A percentile compares a stretch with the other conserved stretches of the same genome.
These are phyloP conservation scores for Lentinula sp. DNA, from an alignment of 768 basidiomycete genomes.

Conservation along the genomic window DNA sequence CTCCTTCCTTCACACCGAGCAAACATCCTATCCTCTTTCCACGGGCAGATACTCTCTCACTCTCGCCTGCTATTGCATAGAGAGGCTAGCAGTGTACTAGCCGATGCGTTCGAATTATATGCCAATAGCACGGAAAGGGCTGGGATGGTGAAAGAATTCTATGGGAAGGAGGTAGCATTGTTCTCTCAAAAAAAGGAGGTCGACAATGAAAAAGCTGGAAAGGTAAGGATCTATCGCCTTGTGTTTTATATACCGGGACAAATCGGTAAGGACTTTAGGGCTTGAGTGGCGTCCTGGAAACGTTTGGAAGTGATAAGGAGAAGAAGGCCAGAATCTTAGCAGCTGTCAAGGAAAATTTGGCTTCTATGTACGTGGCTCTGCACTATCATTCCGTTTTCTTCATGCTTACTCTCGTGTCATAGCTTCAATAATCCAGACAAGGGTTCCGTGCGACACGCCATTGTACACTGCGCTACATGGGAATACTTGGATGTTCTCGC, in stretches of 20 bases:
- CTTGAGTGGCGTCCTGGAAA: slow-evolving; percentile 61
- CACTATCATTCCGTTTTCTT: not conserved
- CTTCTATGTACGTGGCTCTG: slow-evolving; percentile 53
- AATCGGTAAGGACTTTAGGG: slow-evolving; percentile 64
- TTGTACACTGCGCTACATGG: slow-evolving; percentile 84
- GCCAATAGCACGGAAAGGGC: slow-evolving; percentile 81
- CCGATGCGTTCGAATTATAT: slow-evolving; percentile 86
- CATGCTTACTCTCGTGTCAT: not conserved
- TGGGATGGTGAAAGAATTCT: slow-evolving; percentile 79
- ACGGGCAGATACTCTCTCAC: slow-evolving; percentile 51
- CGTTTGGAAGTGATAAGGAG: slow-evolving; percentile 43
- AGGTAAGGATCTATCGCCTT: not conserved
- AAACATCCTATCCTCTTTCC: slow-evolving; percentile 75
- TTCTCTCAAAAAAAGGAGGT: slow-evolving; percentile 53
- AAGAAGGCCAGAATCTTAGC: slow-evolving; percentile 59
- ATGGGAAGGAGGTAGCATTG: slow-evolving; percentile 80
- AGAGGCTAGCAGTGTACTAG: slow-evolving; percentile 77
- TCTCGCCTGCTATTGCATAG: slow-evolving; percentile 70
- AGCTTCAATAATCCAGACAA: slow-evolving; percentile 94
- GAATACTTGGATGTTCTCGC: slow-evolving; percentile 72
- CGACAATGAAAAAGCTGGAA: not conserved
- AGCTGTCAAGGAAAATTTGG: slow-evolving; percentile 68
- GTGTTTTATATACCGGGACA: not conserved
- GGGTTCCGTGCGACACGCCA: slow-evolving; percentile 77
- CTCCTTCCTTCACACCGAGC: slow-evolving; percentile 68